phyloP scores from a whole-genome alignment of 441 rosid genomes.

The Mallotus repandus region DNA sequence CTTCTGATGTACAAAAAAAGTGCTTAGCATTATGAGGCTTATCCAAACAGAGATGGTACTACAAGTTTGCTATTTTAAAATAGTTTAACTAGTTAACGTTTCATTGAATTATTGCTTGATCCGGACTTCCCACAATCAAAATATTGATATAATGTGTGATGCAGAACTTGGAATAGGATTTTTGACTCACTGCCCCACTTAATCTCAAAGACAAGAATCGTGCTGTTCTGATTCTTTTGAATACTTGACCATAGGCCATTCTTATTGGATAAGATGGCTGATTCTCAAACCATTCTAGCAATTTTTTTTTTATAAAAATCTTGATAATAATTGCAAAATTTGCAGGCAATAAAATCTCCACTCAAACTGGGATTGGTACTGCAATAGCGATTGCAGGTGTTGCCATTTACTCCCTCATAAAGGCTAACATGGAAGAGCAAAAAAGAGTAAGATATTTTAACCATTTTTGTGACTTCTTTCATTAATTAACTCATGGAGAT shows the following conservation, averaged over 20 bases:
- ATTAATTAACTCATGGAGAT: not conserved
- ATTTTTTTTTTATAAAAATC: not conserved
- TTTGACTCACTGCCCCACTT: too few species aligned
- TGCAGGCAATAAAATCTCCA: conserved; percentile 63
- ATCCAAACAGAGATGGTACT: not conserved
- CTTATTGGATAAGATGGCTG: not conserved
- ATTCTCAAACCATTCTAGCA: not conserved
- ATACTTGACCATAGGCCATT: not conserved
- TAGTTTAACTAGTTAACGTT: not conserved
- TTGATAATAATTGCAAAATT: conserved; percentile 11
- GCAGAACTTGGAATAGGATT: not conserved
- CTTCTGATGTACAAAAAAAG: not conserved
- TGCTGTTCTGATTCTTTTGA: not conserved
- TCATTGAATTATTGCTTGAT: not conserved
- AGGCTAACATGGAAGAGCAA: conserved; percentile 66
- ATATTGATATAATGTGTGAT: not conserved
- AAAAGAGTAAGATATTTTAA: conserved; percentile 41
- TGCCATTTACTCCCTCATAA: conserved; percentile 61
- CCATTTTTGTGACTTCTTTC: not conserved
- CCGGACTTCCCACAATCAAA: not conserved
- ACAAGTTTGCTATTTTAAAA: not conserved
- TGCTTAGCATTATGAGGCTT: not conserved
- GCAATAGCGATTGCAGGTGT: conserved; percentile 70
- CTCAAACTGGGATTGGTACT: conserved; percentile 71
- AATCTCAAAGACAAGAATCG: not conserved